Percentiles rank a stretch among this genome's conserved stretches.
Evolutionary conservation across 2,329 filamentous ascomycete species (phyloP).

Genomic region (Microdochium nivale): DNA sequence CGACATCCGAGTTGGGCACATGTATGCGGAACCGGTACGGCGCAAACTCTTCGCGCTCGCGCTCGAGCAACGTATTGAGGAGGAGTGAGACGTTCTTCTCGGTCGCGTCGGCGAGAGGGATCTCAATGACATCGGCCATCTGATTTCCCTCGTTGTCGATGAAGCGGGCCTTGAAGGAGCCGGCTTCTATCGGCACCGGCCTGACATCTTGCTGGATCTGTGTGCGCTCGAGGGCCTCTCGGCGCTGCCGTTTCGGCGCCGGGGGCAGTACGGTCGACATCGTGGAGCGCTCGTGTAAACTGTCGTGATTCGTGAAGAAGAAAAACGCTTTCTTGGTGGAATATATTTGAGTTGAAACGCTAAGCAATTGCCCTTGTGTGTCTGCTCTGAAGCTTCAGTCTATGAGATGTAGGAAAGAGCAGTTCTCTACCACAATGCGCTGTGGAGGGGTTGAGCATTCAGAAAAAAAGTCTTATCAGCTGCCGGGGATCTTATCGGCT

Average conservation of each 20-base stretch:
- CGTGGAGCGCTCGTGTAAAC: conserved; percentile 1
- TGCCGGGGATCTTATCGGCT: background rate
- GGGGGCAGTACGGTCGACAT: conserved; percentile 83
- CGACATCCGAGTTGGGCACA: conserved; percentile 41
- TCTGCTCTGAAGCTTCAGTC: too few species aligned
- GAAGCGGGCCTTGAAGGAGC: conserved; percentile 80
- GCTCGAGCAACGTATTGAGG: conserved; percentile 75
- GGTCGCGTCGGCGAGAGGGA: conserved; percentile 75
- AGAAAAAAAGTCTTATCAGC: background rate
- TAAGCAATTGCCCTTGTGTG: too few species aligned
- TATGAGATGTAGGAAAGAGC: too few species aligned
- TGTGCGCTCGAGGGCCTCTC: conserved; percentile 62
- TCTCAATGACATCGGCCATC: conserved; percentile 59
- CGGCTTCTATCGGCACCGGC: conserved; percentile 57
- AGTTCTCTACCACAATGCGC: background rate
- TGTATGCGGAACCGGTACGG: conserved; percentile 54
- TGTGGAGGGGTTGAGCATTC: background rate
- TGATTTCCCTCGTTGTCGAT: conserved; percentile 70
- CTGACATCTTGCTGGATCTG: conserved; percentile 68
- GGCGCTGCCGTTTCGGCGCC: conserved; percentile 79
- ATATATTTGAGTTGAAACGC: too few species aligned
- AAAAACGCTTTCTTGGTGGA: too few species aligned
- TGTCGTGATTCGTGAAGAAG: background rate
- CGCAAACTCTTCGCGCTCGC: conserved; percentile 52
- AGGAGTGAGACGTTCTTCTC: conserved; percentile 86